phyloP scores from a whole-genome alignment of 2,329 filamentous ascomycete species.

The Talaromyces sp. region DNA sequence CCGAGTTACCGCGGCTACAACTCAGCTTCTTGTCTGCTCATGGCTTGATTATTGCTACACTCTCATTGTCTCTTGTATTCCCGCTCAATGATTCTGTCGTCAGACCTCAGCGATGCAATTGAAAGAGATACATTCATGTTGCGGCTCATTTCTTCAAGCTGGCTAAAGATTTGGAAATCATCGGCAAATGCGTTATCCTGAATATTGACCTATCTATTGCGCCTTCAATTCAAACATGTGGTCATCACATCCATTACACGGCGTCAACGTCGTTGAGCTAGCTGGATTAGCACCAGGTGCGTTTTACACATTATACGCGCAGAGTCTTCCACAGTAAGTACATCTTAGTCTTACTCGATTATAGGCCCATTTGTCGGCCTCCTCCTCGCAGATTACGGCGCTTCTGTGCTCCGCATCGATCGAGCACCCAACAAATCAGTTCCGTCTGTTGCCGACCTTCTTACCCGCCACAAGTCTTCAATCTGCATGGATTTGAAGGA shows the following conservation, averaged over 20 bases:
- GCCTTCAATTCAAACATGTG: background rate
- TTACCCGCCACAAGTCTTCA: constrained; percentile 75
- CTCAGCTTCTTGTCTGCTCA: background rate
- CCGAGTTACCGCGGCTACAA: constrained; percentile 1
- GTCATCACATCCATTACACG: constrained; percentile 45
- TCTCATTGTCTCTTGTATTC: too few relatives aligned
- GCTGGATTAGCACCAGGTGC: constrained; percentile 61
- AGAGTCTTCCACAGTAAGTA: background rate
- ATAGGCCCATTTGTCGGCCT: constrained; percentile 82
- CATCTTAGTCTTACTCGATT: constrained; percentile 3
- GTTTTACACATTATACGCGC: constrained; percentile 5
- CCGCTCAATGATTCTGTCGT: too few relatives aligned
- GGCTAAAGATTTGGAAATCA: background rate
- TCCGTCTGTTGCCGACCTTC: constrained; percentile 57
- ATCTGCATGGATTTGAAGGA: constrained; percentile 76
- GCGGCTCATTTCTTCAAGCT: background rate
- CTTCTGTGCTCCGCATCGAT: constrained; percentile 82
- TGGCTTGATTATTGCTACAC: too few relatives aligned
- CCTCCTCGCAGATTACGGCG: constrained; percentile 83
- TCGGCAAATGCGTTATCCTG: background rate
- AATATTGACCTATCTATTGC: background rate
- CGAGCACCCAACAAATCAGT: constrained; percentile 42
- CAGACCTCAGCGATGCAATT: too few relatives aligned
- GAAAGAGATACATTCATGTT: too few relatives aligned
- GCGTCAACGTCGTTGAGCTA: constrained; percentile 61